phyloP scores from a whole-genome alignment of 352 stramenopile genomes.

The Globisporangium nunn region DNA sequence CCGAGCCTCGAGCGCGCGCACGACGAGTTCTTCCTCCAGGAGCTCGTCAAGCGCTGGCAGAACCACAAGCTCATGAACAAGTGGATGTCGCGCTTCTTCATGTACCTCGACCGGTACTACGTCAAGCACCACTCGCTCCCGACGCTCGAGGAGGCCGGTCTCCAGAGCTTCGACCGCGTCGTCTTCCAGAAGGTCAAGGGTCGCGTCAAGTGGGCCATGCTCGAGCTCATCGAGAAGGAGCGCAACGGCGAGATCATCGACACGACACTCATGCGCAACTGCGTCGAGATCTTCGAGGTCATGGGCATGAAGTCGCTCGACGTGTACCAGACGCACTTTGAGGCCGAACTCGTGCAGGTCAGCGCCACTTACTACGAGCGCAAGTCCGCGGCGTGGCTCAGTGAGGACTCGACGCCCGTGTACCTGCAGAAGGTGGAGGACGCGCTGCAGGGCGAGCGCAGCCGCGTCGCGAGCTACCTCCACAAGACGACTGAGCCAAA shows the following conservation, averaged over 20 bases:
- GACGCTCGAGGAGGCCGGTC: conserved; percentile 89
- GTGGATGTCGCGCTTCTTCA: conserved; percentile 99
- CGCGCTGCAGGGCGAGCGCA: conserved; percentile 69
- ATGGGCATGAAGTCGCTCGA: conserved; percentile 97
- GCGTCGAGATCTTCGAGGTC: conserved; percentile 97
- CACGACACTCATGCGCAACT: conserved; percentile 94
- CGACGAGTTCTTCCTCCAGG: conserved; percentile 94
- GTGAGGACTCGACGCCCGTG: conserved; percentile 94
- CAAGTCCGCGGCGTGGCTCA: conserved; percentile 97
- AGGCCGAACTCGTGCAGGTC: conserved; percentile 89
- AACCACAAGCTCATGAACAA: conserved; percentile 99
- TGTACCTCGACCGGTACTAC: conserved; percentile 98
- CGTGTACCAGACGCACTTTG: conserved; percentile 95
- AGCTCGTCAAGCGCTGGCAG: conserved; percentile 95
- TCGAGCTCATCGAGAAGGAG: conserved; percentile 97
- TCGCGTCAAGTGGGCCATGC: conserved; percentile 86
- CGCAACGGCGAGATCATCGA: conserved; percentile 97
- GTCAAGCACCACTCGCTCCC: conserved; percentile 96
- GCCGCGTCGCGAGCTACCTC: conserved; percentile 94
- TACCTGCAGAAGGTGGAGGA: conserved; percentile 96
- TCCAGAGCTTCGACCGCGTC: conserved; percentile 79
- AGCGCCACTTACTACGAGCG: conserved; percentile 94
- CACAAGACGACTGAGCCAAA: conserved; percentile 95
- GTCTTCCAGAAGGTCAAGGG: conserved; percentile 83
- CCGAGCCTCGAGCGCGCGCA: conserved; percentile 83